Conservation (phyloP, 352 stramenopile species). For the Globisporangium yorkense region DNA sequence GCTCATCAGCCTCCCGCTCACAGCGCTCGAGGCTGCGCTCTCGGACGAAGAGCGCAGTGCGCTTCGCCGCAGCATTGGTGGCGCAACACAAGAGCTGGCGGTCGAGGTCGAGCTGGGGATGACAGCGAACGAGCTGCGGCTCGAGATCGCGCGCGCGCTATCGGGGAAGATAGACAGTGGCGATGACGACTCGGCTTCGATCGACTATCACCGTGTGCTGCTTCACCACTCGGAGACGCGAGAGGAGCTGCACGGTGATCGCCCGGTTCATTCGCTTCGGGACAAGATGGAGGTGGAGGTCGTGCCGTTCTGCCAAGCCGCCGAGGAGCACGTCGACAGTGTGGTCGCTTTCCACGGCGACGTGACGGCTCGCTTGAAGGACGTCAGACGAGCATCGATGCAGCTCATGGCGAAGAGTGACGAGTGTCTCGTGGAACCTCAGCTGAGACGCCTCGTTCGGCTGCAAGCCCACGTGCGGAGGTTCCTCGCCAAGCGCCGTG, state of each 20-base stretch:
- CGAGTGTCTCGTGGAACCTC: background rate
- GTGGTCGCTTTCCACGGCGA: constrained; percentile 32
- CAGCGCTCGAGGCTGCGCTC: constrained; percentile 24
- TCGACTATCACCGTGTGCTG: constrained; percentile 37
- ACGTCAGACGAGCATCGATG: constrained; percentile 26
- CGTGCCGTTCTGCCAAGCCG: constrained; percentile 22
- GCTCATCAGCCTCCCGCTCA: constrained; percentile 31
- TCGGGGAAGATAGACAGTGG: constrained; percentile 7
- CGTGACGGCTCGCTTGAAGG: constrained; percentile 20
- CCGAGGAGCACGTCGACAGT: constrained; percentile 23
- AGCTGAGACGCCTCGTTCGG: constrained; percentile 19
- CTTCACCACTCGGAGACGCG: constrained; percentile 21
- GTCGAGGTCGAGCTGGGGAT: constrained; percentile 40
- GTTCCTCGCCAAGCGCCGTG: constrained; percentile 34
- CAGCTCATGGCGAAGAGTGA: background rate
- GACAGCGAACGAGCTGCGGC: constrained; percentile 55
- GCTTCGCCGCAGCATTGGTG: constrained; percentile 3
- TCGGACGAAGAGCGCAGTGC: constrained; percentile 22
- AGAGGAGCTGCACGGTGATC: constrained; percentile 23
- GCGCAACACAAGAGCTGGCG: constrained; percentile 13
- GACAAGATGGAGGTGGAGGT: constrained; percentile 35
- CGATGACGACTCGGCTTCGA: background rate
- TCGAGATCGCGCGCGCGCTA: constrained; percentile 35
- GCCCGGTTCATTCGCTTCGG: constrained; percentile 17
- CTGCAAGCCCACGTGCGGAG: constrained; percentile 42